Base-by-base conservation (phyloP, 805 yeast species). In the Saccharomycopsis fibuligera region DNA sequence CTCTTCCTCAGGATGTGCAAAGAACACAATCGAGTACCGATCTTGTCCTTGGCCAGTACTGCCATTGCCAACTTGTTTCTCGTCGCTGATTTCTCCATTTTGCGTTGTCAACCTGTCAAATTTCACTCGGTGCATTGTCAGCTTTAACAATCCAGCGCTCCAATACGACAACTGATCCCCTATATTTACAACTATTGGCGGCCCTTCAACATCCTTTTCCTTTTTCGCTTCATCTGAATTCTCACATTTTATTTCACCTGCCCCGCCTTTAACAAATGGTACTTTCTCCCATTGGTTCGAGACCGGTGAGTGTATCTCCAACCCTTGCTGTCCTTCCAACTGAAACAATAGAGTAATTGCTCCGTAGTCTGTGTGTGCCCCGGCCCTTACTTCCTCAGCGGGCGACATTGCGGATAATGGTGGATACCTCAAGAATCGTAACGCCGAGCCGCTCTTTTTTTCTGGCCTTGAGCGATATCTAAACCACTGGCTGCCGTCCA, bases 281-380 rank as follows among this genome's bases (percentile, higher is more conserved):
- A 85, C 90, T 1, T 79, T 68, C 41, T 73, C 74, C 93, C 93
- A 86, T 24, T 49, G 51, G 81, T 77, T 54, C 21, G 33, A 40
- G 6, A 31, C 23, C 31, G 31, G 31, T 29, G 31, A 29, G 54
- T 69, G 68, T 25, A 84, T 72, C 58, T 85, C 88, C 42, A 85
- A 68, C 3, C 95, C 95, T 57, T 83, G 87, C 60, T 85, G 86
- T 38, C 74, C 76, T 55, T 73, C 69, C 47, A 78, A 74, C 62
- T 86, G 95, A 62, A 86, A 83, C 45, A 86, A 66, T 30, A 86
- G 63, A 0, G 95, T 85, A 53, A 83, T 65, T 1, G 86, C 74
- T 3, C 95, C 95, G 58, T 86, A 86, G 60, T 86, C 95, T 0
- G 95, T 86, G 56, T 86, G 95, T 5, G 95, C 93, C 36, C 95